A percentile compares a stretch with the other conserved stretches of the same genome.
Conservation (phyloP, 2,329 filamentous ascomycete genomes). For the Ascochyta clinopodiicola region DNA sequence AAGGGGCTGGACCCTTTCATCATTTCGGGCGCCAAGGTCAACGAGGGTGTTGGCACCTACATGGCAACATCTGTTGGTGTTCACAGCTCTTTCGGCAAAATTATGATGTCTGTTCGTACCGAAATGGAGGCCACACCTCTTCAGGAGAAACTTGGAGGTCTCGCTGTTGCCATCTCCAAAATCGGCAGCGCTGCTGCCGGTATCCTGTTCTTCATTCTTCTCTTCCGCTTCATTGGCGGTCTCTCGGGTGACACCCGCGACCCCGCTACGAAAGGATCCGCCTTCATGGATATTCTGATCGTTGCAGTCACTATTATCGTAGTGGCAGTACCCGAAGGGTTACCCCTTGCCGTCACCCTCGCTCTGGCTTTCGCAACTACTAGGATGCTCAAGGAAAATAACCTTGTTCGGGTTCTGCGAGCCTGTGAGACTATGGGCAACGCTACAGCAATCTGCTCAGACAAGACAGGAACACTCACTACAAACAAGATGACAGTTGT, state of each 20-base stretch:
- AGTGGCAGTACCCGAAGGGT: constrained; percentile 51
- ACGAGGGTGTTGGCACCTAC: constrained; percentile 60
- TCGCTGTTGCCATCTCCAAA: constrained; percentile 61
- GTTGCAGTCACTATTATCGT: constrained; percentile 52
- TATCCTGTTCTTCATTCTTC: constrained; percentile 49
- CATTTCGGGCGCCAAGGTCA: constrained; percentile 63
- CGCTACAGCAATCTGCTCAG: constrained; percentile 46
- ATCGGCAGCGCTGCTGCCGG: constrained; percentile 52
- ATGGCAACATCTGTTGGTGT: constrained; percentile 63
- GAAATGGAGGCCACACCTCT: constrained; percentile 62
- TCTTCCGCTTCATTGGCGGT: constrained; percentile 48
- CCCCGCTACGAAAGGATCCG: constrained; percentile 40
- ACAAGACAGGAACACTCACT: constrained; percentile 47
- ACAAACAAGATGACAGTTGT: constrained; percentile 53
- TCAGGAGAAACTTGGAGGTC: constrained; percentile 60
- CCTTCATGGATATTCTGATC: constrained; percentile 52
- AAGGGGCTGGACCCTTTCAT: constrained; percentile 69
- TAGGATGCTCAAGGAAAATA: constrained; percentile 46
- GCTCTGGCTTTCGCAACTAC: constrained; percentile 48
- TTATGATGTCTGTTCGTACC: constrained; percentile 62
- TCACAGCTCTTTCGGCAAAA: constrained; percentile 62
- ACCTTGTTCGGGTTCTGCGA: constrained; percentile 41
- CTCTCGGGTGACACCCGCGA: constrained; percentile 35
- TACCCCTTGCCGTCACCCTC: constrained; percentile 45
- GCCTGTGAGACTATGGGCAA: constrained; percentile 48